These are phyloP conservation scores for Moniliella sp. DNA, from an alignment of 1,284 basidiomycete species.

Conservation along the genomic window DNA sequence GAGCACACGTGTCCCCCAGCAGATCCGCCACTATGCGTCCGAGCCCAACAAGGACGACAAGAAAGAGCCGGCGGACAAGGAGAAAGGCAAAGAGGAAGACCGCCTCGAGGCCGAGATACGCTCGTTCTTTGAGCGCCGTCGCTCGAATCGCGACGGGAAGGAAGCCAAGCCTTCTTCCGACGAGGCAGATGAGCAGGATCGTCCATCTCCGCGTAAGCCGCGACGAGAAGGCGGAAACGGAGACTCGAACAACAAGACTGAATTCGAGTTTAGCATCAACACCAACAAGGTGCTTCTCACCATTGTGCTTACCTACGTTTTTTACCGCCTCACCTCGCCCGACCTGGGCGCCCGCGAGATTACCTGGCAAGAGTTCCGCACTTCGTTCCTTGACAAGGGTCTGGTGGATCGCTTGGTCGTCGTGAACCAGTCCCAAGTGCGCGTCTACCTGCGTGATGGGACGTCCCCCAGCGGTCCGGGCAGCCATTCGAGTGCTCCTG, in stretches of 20 bases:
- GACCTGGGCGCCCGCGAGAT: conserved; percentile 53
- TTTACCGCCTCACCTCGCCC: conserved; percentile 44
- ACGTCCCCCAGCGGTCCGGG: conserved; percentile 56
- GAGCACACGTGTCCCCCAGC: too few species aligned
- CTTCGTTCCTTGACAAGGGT: conserved; percentile 77
- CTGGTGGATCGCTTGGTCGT: conserved; percentile 84
- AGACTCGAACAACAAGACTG: too few species aligned
- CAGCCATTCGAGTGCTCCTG: conserved; percentile 36
- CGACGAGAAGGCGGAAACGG: too few species aligned
- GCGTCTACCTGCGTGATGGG: conserved; percentile 51
- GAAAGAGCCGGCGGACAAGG: not conserved
- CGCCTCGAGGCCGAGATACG: not conserved
- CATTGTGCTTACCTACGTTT: conserved; percentile 46
- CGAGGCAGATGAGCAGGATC: not conserved
- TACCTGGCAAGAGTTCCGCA: conserved; percentile 95
- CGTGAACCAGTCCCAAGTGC: conserved; percentile 71
- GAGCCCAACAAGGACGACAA: too few species aligned
- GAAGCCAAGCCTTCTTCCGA: not conserved
- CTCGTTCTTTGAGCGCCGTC: not conserved
- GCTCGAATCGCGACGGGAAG: not conserved
- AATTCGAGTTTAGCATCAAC: conserved; percentile 24
- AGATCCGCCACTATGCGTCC: too few species aligned
- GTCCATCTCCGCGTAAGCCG: too few species aligned
- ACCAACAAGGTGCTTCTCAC: conserved; percentile 23
- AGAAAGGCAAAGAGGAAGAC: not conserved